phyloP scores from a whole-genome alignment of 1,284 basidiomycete species.

The Calocybe gambosa region DNA sequence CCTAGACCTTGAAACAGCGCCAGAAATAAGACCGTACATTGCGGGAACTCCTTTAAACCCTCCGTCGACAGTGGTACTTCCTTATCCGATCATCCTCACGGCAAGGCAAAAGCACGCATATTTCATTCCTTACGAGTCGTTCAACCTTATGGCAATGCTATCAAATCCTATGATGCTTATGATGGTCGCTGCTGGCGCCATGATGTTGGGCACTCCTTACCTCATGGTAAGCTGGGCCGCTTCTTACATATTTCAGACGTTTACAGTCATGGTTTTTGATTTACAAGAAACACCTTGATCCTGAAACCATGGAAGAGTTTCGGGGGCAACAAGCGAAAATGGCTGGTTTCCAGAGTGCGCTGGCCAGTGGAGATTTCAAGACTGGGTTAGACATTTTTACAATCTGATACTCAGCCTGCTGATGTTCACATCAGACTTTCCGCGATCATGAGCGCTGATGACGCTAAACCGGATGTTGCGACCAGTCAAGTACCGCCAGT shows the following conservation, averaged over 20 bases:
- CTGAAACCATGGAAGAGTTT: constrained; percentile 67
- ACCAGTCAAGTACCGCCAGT: constrained; percentile 1
- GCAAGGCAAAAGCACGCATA: constrained; percentile 54
- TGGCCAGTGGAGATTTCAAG: constrained; percentile 54
- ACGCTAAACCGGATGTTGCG: background rate
- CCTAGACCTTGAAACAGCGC: constrained; percentile 33
- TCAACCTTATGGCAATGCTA: constrained; percentile 75
- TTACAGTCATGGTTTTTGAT: constrained; percentile 1
- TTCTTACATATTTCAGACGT: constrained; percentile 1
- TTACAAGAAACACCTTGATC: constrained; percentile 73
- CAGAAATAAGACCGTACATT: constrained; percentile 58
- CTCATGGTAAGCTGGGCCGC: constrained; percentile 52
- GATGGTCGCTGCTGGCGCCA: constrained; percentile 63
- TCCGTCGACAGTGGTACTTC: constrained; percentile 47
- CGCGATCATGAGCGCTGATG: constrained; percentile 15
- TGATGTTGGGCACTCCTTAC: constrained; percentile 79
- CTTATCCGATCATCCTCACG: constrained; percentile 58
- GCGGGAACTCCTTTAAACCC: constrained; percentile 66
- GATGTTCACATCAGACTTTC: constrained; percentile 30
- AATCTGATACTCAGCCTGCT: constrained; percentile 7
- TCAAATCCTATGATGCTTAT: constrained; percentile 86
- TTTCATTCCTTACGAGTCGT: constrained; percentile 64
- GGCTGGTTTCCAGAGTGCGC: constrained; percentile 48
- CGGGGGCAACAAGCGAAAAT: constrained; percentile 63
- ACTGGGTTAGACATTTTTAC: constrained; percentile 36